Percentiles rank a stretch among this genome's conserved stretches.
phyloP scores from a whole-genome alignment of 495 filamentous ascomycete genomes.

The Tuber borchii region DNA sequence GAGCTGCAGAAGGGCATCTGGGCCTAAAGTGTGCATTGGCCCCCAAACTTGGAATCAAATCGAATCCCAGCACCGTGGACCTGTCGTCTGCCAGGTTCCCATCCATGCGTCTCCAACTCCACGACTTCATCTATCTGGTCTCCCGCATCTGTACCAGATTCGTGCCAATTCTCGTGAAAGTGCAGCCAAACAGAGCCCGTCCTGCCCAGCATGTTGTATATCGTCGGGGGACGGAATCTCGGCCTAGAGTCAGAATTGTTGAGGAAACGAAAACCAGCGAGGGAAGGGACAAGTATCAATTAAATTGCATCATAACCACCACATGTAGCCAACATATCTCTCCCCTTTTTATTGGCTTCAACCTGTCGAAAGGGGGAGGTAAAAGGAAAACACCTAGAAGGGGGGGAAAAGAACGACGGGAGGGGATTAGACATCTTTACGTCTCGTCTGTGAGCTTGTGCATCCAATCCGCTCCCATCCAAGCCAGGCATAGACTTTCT shows the following conservation, averaged over 20 bases:
- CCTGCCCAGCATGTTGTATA: neutral
- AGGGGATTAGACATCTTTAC: neutral
- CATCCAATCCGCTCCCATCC: neutral
- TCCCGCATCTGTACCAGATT: slow-evolving; percentile 16
- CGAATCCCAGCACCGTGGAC: slow-evolving; percentile 35
- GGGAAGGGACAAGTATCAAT: neutral
- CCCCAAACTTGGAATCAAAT: slow-evolving; percentile 7
- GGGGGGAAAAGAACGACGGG: neutral
- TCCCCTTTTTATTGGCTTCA: neutral
- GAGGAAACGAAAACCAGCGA: neutral
- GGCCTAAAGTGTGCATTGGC: neutral
- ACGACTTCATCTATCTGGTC: slow-evolving; percentile 35
- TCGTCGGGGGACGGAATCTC: neutral
- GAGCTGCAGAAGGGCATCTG: neutral
- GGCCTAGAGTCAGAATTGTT: neutral
- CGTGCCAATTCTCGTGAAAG: neutral
- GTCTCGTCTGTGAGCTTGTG: neutral
- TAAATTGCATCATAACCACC: neutral
- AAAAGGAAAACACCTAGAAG: neutral
- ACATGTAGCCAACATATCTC: neutral
- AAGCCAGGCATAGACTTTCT: neutral
- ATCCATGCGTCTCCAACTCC: slow-evolving; percentile 31
- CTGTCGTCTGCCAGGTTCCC: slow-evolving; percentile 30
- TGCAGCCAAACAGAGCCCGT: neutral
- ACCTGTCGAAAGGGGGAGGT: neutral